Percentiles rank a stretch among this genome's conserved stretches.
Conservation (phyloP, 106 monocot species). For the Acorus gramineus region DNA sequence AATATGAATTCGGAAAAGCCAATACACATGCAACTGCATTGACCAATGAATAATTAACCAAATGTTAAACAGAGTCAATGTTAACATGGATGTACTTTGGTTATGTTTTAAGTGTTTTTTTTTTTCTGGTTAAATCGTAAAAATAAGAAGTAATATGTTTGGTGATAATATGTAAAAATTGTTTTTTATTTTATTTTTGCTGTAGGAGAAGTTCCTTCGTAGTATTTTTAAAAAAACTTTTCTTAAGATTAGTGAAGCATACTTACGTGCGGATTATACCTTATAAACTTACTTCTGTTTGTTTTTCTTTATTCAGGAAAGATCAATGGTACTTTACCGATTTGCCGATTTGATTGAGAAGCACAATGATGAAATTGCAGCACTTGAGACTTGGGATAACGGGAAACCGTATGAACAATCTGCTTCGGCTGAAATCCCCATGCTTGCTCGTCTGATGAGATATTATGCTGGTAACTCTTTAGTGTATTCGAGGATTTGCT, state of each 20-base stretch:
- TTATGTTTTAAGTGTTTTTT: no score
- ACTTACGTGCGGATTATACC: neutral
- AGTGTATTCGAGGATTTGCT: neutral
- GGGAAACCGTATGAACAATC: slow-evolving; percentile 85
- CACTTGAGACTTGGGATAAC: slow-evolving; percentile 91
- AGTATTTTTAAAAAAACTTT: neutral
- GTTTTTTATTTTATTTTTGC: no score
- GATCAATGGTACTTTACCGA: slow-evolving; percentile 47
- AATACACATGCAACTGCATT: no score
- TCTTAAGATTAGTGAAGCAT: neutral
- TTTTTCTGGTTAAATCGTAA: no score
- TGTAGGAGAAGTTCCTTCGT: neutral
- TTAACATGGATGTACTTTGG: no score
- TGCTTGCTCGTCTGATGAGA: slow-evolving; percentile 63
- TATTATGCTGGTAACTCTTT: slow-evolving; percentile 74
- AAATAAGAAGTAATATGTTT: no score
- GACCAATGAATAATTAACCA: no score
- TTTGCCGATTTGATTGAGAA: slow-evolving; percentile 85
- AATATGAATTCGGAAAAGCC: no score
- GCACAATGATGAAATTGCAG: slow-evolving; percentile 81
- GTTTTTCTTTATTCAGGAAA: slow-evolving; percentile 40
- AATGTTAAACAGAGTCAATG: no score
- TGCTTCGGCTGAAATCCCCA: slow-evolving; percentile 54
- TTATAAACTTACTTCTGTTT: neutral
- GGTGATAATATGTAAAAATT: no score